Conservation (phyloP, 257 asterid species). For the Nyctanthes arbortristis region DNA sequence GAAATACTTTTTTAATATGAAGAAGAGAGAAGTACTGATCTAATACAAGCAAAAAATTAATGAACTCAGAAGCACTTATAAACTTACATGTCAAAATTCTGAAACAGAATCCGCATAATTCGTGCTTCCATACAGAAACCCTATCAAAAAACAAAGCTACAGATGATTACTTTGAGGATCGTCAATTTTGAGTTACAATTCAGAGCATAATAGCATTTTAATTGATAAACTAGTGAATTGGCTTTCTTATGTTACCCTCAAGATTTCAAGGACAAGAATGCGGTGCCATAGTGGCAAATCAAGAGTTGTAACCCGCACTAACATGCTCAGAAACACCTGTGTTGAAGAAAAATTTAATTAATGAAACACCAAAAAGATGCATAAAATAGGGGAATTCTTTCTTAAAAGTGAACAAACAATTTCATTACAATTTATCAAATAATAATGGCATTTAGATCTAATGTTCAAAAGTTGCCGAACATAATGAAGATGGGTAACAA, state of each 20-base stretch:
- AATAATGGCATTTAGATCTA: background rate
- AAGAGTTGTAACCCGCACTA: conserved; percentile 80
- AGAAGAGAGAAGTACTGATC: too few species aligned
- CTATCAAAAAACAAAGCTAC: conserved; percentile 43
- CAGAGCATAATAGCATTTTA: conserved; percentile 16
- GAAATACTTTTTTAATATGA: background rate
- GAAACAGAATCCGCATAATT: conserved; percentile 84
- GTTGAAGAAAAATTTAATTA: conserved; percentile 18
- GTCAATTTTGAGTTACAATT: conserved; percentile 17
- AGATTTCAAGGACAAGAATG: conserved; percentile 91
- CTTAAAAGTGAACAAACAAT: conserved; percentile 6
- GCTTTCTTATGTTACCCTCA: conserved; percentile 67
- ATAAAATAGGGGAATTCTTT: conserved; percentile 20
- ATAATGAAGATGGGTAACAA: background rate
- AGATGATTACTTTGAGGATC: conserved; percentile 26
- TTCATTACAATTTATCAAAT: background rate
- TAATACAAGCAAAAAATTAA: conserved; percentile 23
- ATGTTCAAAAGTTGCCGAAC: conserved; percentile 14
- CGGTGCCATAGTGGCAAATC: conserved; percentile 99
- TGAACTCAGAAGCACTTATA: conserved; percentile 22
- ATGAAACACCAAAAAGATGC: conserved; percentile 19
- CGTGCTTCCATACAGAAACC: conserved; percentile 99
- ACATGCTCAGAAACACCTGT: conserved; percentile 96
- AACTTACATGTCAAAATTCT: conserved; percentile 95
- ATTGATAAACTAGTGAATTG: conserved; percentile 11